Base-by-base conservation (phyloP, 2,329 filamentous ascomycete genomes). In the Aquanectria penicillioides region DNA sequence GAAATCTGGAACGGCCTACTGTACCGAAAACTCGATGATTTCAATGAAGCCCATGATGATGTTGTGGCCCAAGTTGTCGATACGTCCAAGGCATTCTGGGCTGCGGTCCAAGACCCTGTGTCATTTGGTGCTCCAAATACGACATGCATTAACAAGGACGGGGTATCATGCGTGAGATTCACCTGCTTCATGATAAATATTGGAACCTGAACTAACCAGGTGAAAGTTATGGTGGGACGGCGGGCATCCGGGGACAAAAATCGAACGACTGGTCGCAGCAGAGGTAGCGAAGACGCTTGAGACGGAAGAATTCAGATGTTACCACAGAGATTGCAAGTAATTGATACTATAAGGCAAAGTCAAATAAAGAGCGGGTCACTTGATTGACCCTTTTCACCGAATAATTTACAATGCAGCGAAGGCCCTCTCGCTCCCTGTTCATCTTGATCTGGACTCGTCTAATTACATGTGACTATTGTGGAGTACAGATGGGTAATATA, bases 161-260 rank as follows among this genome's bases (percentile, higher is more conserved):
- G 53, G 15, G 28, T 49, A 8, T 43, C 53, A 4, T 57, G 53
- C 31, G 53, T 57, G 44, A 36, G 53, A 6, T 28, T 8, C n/a
- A 2, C 10, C 4, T 3, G 1, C 41, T 20, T 3, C 5, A 12
- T 13, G 6, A 5, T 9, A 6, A 3, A 15, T 6, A n/a, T 15
- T 13, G 17, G 15, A 5, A 11, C 17, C 10, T 17, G 7, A 6
- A 36, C 53, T 57, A 23, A 56, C 17, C 9, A 15, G 13, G 17
- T 12, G 9, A 9, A 10, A 57, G 53, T 15, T 57, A 15, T 57
- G 53, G 53, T 57, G 53, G 53, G 44, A 57, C 25, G 44, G 37
- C 3, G 17, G 17, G 8, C 46, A 57, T 33, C 53, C 53, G 6
- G 53, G 44, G 1, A 57, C 37, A 3, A 49, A 49, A 28, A 57